Evolutionary conservation across 169 alveolate genomes (phyloP).

Genomic region (Cryptosporidium felis): DNA sequence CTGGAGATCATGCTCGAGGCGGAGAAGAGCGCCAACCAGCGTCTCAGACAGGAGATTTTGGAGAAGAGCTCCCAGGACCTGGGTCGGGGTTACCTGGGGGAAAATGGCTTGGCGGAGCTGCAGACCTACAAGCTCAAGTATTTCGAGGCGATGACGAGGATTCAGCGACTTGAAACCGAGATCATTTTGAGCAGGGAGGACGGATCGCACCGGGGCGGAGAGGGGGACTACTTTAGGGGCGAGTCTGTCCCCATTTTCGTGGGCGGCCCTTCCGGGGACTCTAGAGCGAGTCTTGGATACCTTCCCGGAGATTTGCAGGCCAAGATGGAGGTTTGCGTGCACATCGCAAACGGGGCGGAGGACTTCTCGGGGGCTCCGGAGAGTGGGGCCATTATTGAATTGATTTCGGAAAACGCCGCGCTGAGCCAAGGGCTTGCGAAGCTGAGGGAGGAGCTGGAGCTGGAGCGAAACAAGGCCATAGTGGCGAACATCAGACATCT

Average conservation of each 20-base stretch:
- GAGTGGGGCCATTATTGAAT: neutral
- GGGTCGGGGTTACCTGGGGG: neutral
- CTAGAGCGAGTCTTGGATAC: neutral
- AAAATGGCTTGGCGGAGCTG: constrained; percentile 15
- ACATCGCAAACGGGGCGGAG: neutral
- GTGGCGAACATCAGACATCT: constrained; percentile 45
- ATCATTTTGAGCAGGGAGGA: neutral
- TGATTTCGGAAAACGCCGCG: constrained; percentile 15
- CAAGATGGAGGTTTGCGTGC: neutral
- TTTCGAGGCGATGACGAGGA: constrained; percentile 39
- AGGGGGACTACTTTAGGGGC: neutral
- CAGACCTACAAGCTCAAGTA: constrained; percentile 42
- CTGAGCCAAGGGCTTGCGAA: neutral
- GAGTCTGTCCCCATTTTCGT: constrained; percentile 24
- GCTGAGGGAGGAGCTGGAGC: constrained; percentile 42
- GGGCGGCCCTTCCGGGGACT: neutral
- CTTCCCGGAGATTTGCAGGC: neutral
- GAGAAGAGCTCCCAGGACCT: neutral
- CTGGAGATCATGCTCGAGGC: constrained; percentile 55
- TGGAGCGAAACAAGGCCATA: constrained; percentile 16
- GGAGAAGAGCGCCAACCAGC: constrained; percentile 12
- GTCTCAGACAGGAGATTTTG: constrained; percentile 13
- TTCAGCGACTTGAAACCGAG: constrained; percentile 51
- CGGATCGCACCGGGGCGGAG: neutral
- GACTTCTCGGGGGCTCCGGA: neutral